These are phyloP conservation scores for Pseudogymnoascus sp. DNA, from an alignment of 2,329 filamentous ascomycete species.

Conservation along the genomic window DNA sequence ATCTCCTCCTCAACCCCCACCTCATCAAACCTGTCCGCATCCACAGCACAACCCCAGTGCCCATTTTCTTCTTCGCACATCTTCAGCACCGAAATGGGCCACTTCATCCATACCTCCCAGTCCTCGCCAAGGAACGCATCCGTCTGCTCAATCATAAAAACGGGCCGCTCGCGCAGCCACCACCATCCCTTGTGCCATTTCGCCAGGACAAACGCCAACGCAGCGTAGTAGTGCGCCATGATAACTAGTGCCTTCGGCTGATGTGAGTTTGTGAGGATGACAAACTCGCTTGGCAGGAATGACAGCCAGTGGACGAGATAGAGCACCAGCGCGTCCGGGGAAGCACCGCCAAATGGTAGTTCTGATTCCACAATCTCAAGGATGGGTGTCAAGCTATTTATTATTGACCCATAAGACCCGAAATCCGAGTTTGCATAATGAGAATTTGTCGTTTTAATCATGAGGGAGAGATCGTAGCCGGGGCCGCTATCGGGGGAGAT, in stretches of 20 bases:
- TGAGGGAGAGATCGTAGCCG: slow-evolving; percentile 7
- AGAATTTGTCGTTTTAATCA: not conserved
- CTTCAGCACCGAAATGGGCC: slow-evolving; percentile 10
- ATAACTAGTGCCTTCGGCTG: slow-evolving; percentile 16
- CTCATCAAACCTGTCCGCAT: not conserved
- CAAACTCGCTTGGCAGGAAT: slow-evolving; percentile 14
- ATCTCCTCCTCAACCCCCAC: not conserved
- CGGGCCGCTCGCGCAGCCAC: slow-evolving; percentile 18
- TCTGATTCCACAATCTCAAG: not conserved
- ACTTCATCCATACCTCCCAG: slow-evolving; percentile 18
- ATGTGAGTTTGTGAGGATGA: slow-evolving; percentile 12
- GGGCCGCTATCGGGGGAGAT: slow-evolving; percentile 14
- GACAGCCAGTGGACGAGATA: slow-evolving; percentile 19
- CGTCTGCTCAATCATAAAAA: slow-evolving; percentile 18
- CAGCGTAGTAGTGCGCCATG: slow-evolving; percentile 18
- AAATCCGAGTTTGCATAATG: not conserved
- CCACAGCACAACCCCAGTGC: not conserved
- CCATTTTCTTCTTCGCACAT: not conserved
- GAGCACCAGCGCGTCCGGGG: slow-evolving; percentile 14
- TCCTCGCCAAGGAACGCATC: slow-evolving; percentile 11
- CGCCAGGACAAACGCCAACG: slow-evolving; percentile 13
- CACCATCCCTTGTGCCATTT: slow-evolving; percentile 14
- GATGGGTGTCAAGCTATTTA: not conserved
- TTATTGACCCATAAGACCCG: not conserved
- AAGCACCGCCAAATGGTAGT: not conserved